phyloP scores from a whole-genome alignment of 805 yeast species.

The Candida odintsovae region DNA sequence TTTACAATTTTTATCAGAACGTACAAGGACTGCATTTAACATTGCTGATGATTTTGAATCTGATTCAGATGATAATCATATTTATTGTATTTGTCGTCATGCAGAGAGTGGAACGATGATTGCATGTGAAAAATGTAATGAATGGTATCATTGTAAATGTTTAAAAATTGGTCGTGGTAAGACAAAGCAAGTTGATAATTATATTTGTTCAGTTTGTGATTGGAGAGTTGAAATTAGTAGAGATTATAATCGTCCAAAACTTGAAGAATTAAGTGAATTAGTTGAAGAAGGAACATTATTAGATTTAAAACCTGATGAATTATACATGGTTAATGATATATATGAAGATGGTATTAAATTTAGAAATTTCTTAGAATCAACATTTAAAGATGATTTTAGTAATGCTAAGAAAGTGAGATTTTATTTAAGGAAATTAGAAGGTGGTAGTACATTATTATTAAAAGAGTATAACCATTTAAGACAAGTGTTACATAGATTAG shows the following conservation, averaged over 20 bases:
- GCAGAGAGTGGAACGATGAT: slow-evolving; percentile 59
- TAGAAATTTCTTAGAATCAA: slow-evolving; percentile 15
- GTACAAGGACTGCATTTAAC: slow-evolving; percentile 19
- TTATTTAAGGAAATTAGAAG: slow-evolving; percentile 43
- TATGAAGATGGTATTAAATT: slow-evolving; percentile 16
- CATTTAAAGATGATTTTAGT: slow-evolving; percentile 17
- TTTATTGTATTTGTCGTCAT: slow-evolving; percentile 60
- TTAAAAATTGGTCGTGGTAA: slow-evolving; percentile 34
- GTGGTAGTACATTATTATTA: slow-evolving; percentile 30
- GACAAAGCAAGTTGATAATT: slow-evolving; percentile 29
- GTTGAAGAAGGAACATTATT: slow-evolving; percentile 24
- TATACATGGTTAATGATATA: slow-evolving; percentile 16
- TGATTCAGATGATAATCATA: slow-evolving; percentile 14
- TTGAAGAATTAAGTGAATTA: slow-evolving; percentile 27
- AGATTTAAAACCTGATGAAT: slow-evolving; percentile 30
- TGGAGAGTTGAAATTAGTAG: slow-evolving; percentile 25
- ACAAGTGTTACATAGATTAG: slow-evolving; percentile 20
- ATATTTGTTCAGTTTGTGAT: slow-evolving; percentile 53
- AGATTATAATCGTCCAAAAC: slow-evolving; percentile 27
- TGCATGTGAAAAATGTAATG: slow-evolving; percentile 63
- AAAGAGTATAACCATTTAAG: slow-evolving; percentile 29
- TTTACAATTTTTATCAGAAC: slow-evolving; percentile 19
- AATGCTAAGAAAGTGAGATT: slow-evolving; percentile 29
- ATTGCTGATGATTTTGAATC: slow-evolving; percentile 18
- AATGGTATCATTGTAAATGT: slow-evolving; percentile 67